These are phyloP conservation scores for Calonectria henricotiae DNA, from an alignment of 2,329 filamentous ascomycete species.

Conservation along the genomic window DNA sequence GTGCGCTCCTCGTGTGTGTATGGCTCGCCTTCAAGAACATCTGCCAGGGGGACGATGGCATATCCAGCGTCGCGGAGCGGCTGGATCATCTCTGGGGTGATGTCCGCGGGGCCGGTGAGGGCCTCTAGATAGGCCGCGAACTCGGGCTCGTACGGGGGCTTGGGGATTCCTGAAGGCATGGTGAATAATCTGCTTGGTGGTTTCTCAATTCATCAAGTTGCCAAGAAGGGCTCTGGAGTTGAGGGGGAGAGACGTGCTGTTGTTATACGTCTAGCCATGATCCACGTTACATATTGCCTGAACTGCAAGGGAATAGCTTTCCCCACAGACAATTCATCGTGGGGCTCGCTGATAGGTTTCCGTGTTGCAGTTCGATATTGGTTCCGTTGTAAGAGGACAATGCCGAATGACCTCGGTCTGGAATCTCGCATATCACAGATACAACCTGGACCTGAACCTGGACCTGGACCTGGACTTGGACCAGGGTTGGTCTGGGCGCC, in stretches of 20 bases:
- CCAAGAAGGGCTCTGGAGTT: too few relatives aligned
- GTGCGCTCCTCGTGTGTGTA: slow-evolving; percentile 47
- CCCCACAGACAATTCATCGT: slow-evolving; percentile 17
- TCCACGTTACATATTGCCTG: background rate
- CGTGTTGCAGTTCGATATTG: slow-evolving; percentile 1
- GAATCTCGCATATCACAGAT: slow-evolving; percentile 9
- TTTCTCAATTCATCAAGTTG: background rate
- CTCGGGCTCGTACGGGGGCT: slow-evolving; percentile 47
- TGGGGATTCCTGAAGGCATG: slow-evolving; percentile 40
- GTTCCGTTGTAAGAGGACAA: background rate
- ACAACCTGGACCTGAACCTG: background rate
- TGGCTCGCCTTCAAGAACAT: slow-evolving; percentile 39
- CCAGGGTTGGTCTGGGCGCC: slow-evolving; percentile 3
- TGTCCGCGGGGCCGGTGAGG: slow-evolving; percentile 36
- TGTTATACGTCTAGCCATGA: slow-evolving; percentile 9
- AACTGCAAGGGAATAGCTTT: background rate
- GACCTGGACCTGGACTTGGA: background rate
- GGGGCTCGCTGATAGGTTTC: slow-evolving; percentile 23
- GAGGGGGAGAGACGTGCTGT: slow-evolving; percentile 1
- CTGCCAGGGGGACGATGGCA: slow-evolving; percentile 37
- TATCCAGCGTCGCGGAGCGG: slow-evolving; percentile 38
- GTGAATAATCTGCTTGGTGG: background rate
- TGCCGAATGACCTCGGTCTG: slow-evolving; percentile 40
- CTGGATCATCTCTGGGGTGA: slow-evolving; percentile 41
- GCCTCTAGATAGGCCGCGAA: slow-evolving; percentile 41